A percentile compares a stretch with the other conserved stretches of the same genome.
Evolutionary conservation across 805 yeast genomes (phyloP).

Genomic region (Gaillardinia entomophila): DNA sequence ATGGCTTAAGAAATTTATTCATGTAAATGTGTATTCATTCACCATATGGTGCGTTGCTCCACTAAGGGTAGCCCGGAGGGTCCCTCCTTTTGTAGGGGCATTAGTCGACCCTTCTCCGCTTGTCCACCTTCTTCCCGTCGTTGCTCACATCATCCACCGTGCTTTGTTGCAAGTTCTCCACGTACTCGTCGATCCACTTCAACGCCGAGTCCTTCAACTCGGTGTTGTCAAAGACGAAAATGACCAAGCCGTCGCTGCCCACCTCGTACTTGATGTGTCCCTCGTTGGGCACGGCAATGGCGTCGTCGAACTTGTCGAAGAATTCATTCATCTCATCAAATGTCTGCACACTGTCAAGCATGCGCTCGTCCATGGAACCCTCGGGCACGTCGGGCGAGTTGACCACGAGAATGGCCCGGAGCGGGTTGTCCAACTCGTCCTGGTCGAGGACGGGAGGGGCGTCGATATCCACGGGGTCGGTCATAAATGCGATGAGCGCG

Average conservation of each 20-base stretch:
- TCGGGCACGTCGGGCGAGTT: constrained; percentile 29
- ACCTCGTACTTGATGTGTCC: constrained; percentile 53
- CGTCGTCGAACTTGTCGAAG: constrained; percentile 48
- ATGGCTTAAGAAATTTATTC: too few relatives aligned
- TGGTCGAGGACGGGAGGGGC: constrained; percentile 1
- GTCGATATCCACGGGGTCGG: constrained; percentile 3
- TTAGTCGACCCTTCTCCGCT: constrained; percentile 5
- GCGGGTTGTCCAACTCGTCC: constrained; percentile 37
- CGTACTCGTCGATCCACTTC: constrained; percentile 38
- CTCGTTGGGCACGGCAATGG: constrained; percentile 50
- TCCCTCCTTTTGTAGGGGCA: neutral
- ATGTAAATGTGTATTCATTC: too few relatives aligned
- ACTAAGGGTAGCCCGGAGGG: too few relatives aligned
- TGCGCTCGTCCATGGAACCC: constrained; percentile 45
- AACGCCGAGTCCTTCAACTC: constrained; percentile 33
- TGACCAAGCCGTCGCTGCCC: constrained; percentile 56
- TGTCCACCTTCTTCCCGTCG: constrained; percentile 2
- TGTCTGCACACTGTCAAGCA: constrained; percentile 39
- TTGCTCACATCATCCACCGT: neutral
- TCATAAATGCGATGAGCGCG: constrained; percentile 1
- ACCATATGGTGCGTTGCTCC: too few relatives aligned
- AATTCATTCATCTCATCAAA: constrained; percentile 45
- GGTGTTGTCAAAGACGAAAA: constrained; percentile 43
- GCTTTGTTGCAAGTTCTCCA: constrained; percentile 4
- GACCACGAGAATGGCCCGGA: constrained; percentile 39